phyloP scores from a whole-genome alignment of 371 early-diverging fungal genomes.

The Circinella umbellata region DNA sequence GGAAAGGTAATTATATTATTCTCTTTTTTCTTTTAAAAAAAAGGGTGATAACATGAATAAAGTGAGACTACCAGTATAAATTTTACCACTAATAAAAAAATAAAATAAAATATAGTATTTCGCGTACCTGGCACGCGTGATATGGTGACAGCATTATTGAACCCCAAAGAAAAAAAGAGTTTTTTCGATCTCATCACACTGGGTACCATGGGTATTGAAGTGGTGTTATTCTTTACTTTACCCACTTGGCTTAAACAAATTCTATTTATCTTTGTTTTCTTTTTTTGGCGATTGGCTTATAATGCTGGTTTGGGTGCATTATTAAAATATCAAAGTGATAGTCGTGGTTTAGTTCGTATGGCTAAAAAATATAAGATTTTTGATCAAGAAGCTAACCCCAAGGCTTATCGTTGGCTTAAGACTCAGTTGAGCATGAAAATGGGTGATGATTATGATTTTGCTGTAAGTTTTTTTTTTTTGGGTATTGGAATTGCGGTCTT shows the following conservation, averaged over 20 bases:
- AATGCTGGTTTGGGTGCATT: slow-evolving; percentile 87
- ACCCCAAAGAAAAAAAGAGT: slow-evolving; percentile 68
- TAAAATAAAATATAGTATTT: slow-evolving; percentile 30
- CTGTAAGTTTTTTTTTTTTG: slow-evolving; percentile 43
- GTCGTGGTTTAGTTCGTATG: slow-evolving; percentile 70
- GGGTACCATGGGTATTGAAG: slow-evolving; percentile 66
- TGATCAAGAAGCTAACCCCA: slow-evolving; percentile 54
- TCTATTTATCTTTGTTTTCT: slow-evolving; percentile 73
- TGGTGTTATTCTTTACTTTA: slow-evolving; percentile 67
- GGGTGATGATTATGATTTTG: slow-evolving; percentile 84
- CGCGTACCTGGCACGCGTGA: slow-evolving; percentile 78
- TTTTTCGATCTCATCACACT: slow-evolving; percentile 80
- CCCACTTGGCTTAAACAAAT: slow-evolving; percentile 53
- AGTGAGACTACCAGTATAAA: no score
- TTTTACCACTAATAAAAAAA: neutral
- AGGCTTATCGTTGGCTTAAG: slow-evolving; percentile 68
- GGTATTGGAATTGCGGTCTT: slow-evolving; percentile 3
- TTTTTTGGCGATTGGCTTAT: slow-evolving; percentile 88
- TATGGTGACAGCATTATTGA: slow-evolving; percentile 75
- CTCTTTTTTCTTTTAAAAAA: no score
- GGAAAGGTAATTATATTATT: slow-evolving; percentile 39
- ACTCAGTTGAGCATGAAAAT: slow-evolving; percentile 82
- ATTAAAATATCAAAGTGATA: slow-evolving; percentile 81
- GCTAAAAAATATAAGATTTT: slow-evolving; percentile 68
- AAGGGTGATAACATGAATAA: no score